phyloP scores from a whole-genome alignment of 495 filamentous ascomycete species.

The Penicillium egyptiacum region DNA sequence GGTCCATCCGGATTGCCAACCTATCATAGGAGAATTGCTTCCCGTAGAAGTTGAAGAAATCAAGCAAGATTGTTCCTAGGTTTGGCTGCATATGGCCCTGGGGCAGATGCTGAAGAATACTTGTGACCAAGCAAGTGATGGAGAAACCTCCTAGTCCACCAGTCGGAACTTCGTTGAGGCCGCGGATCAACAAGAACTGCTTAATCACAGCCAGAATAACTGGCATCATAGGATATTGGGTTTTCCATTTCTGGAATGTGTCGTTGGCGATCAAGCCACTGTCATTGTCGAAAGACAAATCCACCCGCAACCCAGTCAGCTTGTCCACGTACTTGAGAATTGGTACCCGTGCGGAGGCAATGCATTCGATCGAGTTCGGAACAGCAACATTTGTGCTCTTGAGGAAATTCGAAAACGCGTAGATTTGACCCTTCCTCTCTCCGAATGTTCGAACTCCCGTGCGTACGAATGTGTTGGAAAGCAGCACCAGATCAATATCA shows the following conservation, averaged over 20 bases:
- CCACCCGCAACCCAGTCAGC: constrained; percentile 71
- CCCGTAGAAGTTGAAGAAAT: constrained; percentile 88
- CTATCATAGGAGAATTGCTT: constrained; percentile 66
- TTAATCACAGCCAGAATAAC: constrained; percentile 83
- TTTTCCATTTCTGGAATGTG: constrained; percentile 78
- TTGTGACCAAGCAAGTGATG: constrained; percentile 89
- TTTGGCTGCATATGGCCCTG: constrained; percentile 60
- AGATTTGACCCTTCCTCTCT: constrained; percentile 46
- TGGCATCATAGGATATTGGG: constrained; percentile 77
- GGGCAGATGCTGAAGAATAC: constrained; percentile 76
- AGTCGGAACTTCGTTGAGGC: constrained; percentile 82
- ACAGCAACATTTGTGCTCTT: constrained; percentile 48
- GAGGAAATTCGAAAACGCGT: constrained; percentile 54
- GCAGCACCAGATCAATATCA: constrained; percentile 90
- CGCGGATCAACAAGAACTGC: constrained; percentile 85
- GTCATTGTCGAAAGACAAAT: constrained; percentile 91
- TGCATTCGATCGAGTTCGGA: constrained; percentile 57
- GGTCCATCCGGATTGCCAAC: constrained; percentile 71
- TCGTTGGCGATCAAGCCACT: constrained; percentile 74
- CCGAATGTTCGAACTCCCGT: constrained; percentile 44
- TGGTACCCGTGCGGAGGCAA: constrained; percentile 78
- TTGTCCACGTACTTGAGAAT: constrained; percentile 86
- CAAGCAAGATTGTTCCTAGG: constrained; percentile 74
- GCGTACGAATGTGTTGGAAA: constrained; percentile 61
- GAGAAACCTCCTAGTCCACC: constrained; percentile 96